Conservation (phyloP, 2,329 filamentous ascomycete genomes). For the Epichloe gansuensis region DNA sequence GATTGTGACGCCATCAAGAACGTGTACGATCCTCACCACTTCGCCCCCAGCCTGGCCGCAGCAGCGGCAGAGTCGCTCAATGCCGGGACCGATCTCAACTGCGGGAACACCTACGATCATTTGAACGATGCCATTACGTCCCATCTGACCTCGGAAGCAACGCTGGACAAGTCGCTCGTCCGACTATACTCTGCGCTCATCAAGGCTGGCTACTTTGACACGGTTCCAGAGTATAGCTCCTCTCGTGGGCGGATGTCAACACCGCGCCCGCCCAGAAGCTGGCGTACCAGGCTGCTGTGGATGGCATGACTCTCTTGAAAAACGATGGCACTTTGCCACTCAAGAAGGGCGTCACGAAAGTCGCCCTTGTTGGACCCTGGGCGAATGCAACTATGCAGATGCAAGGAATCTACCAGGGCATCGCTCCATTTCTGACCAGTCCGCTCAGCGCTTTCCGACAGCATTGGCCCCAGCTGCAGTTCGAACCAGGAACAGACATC, state of each 20-base stretch:
- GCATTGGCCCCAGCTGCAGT: neutral
- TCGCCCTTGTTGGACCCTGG: slow-evolving; percentile 24
- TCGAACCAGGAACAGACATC: neutral
- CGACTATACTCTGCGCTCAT: slow-evolving; percentile 44
- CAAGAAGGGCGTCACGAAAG: slow-evolving; percentile 12
- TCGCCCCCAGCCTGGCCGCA: slow-evolving; percentile 21
- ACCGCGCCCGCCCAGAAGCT: slow-evolving; percentile 40
- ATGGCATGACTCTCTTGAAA: slow-evolving; percentile 38
- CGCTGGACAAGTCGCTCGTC: slow-evolving; percentile 8
- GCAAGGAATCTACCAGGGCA: slow-evolving; percentile 16
- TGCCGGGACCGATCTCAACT: slow-evolving; percentile 19
- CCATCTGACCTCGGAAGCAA: slow-evolving; percentile 1
- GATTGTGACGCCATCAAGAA: slow-evolving; percentile 54
- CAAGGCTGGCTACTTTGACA: slow-evolving; percentile 45
- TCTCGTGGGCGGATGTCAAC: slow-evolving; percentile 44
- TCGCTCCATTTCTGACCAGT: slow-evolving; percentile 10
- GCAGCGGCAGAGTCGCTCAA: slow-evolving; percentile 22
- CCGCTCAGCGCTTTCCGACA: slow-evolving; percentile 4
- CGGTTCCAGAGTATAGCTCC: slow-evolving; percentile 34
- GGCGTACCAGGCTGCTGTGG: slow-evolving; percentile 40
- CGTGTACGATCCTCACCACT: slow-evolving; percentile 35
- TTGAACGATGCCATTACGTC: slow-evolving; percentile 23
- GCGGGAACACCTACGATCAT: slow-evolving; percentile 13
- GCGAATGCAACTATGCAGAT: slow-evolving; percentile 24
- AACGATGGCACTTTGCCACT: slow-evolving; percentile 40